phyloP scores from a whole-genome alignment of 106 monocot genomes.

The Dioscorea zingiberensis region DNA sequence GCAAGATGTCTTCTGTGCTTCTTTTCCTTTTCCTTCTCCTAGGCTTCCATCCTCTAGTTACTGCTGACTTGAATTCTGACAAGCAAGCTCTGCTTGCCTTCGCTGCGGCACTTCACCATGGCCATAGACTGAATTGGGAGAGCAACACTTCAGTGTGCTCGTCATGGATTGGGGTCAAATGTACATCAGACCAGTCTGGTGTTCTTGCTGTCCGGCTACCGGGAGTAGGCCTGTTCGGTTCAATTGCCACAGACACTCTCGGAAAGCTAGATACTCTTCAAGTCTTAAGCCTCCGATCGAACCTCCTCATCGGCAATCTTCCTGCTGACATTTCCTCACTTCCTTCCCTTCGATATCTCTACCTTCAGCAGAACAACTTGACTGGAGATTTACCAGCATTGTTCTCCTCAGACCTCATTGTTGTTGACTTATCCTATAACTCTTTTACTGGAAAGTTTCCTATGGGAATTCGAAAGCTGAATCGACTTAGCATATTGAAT shows the following conservation, averaged over 20 bases:
- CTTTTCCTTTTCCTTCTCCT: constrained; percentile 20
- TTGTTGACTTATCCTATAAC: constrained; percentile 87
- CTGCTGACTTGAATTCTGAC: constrained; percentile 65
- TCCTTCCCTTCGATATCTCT: constrained; percentile 65
- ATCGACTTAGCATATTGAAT: constrained; percentile 33
- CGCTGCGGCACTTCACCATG: constrained; percentile 58
- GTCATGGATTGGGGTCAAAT: constrained; percentile 77
- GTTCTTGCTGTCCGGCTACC: constrained; percentile 74
- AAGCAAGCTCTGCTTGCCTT: constrained; percentile 76
- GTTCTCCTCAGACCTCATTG: constrained; percentile 43
- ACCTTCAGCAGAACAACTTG: constrained; percentile 82
- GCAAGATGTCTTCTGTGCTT: background rate
- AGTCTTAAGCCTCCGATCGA: constrained; percentile 78
- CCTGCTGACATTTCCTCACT: constrained; percentile 66
- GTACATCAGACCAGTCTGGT: constrained; percentile 38
- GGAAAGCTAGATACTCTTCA: constrained; percentile 78
- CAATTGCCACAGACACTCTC: constrained; percentile 63
- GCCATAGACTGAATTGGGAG: constrained; percentile 79
- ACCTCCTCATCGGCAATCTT: constrained; percentile 48
- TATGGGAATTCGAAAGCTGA: constrained; percentile 28
- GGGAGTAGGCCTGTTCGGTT: constrained; percentile 62
- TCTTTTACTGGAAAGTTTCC: constrained; percentile 54
- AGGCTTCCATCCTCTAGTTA: constrained; percentile 6
- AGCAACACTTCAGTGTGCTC: constrained; percentile 47
- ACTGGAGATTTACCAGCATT: constrained; percentile 52